These are phyloP conservation scores for Silybum marianum DNA, from an alignment of 129 eudicot species.

Conservation along the genomic window DNA sequence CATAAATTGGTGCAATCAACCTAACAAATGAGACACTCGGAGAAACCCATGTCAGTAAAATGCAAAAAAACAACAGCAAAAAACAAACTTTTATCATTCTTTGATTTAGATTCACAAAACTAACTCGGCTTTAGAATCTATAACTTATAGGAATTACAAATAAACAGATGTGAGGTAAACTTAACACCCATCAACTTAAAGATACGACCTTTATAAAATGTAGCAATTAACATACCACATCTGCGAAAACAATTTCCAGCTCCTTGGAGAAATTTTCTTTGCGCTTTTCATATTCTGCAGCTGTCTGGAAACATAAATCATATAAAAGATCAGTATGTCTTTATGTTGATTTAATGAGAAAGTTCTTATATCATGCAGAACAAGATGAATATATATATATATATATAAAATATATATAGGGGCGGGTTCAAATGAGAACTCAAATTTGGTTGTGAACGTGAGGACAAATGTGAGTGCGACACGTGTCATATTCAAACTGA, in stretches of 20 bases:
- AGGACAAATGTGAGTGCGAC: too few relatives aligned
- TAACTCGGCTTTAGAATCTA: not conserved
- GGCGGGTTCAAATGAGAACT: too few relatives aligned
- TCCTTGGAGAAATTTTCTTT: constrained; percentile 91
- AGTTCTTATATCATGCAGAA: not conserved
- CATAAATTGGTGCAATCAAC: not conserved
- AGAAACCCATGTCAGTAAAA: not conserved
- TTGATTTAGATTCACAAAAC: not conserved
- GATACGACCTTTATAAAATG: not conserved
- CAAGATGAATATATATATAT: too few relatives aligned
- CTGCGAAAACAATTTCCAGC: constrained; percentile 87
- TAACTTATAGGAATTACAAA: not conserved
- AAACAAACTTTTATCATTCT: not conserved
- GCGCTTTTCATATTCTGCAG: constrained; percentile 83
- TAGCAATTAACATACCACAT: constrained; percentile 71
- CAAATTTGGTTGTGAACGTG: too few relatives aligned
- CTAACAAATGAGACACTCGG: not conserved
- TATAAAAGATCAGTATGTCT: not conserved
- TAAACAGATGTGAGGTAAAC: not conserved
- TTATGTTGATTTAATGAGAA: not conserved
- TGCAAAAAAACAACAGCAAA: not conserved
- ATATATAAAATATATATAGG: too few relatives aligned
- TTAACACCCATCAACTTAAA: not conserved
- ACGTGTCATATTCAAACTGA: too few relatives aligned
- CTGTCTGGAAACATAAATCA: constrained; percentile 54